Evolutionary conservation across 208 protist species (phyloP), one percentile per base, ranked within the genome.

Genomic region (Wallacemonas collosoma): DNA sequence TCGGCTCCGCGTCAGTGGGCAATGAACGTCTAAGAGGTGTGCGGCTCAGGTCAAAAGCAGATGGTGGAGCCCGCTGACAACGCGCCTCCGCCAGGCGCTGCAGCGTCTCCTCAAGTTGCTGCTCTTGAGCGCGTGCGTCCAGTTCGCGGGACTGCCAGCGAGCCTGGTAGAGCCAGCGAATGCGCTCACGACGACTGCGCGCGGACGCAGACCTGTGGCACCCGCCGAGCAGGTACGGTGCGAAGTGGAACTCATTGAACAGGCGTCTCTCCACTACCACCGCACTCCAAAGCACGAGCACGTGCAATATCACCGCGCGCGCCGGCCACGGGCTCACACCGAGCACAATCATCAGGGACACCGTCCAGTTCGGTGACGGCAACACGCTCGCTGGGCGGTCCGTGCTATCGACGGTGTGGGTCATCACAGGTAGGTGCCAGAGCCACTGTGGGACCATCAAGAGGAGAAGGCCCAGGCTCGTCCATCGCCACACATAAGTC

Each of bases 221-320:
- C 2, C 73, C 11, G 35, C 60, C 71, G 45, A 77, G 63, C 7
- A 81, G 65, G 40, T 73, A 72, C 12, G 67, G 36, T 6, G 76
- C 72, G 57, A 77, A 81, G 66, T 54, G 60, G 45, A 81, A 81
- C 39, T 81, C 76, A 58, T 68, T 77, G 61, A 77, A 81, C 15
- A 81, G 41, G 12, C 71, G 63, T 17, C 71, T 36, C 72, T 81
- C 64, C 17, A 81, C 26, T 11, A 41, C 40, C 3, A 81, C 44
- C 3, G 72, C 76, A 40, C 26, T 65, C 45, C 69, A 77, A 0
- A 81, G 35, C 0, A 73, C 57, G 5, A 77, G 41, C 39, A 61
- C 48, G 48, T 74, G 68, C 50, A 72, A 51, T 0, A 71, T 4
- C 17, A 47, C 35, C 44, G 54, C 56, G n/a, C 64, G 48, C 14